Base-by-base conservation (phyloP, 257 asterid species). In the Galeopsis tetrahit region DNA sequence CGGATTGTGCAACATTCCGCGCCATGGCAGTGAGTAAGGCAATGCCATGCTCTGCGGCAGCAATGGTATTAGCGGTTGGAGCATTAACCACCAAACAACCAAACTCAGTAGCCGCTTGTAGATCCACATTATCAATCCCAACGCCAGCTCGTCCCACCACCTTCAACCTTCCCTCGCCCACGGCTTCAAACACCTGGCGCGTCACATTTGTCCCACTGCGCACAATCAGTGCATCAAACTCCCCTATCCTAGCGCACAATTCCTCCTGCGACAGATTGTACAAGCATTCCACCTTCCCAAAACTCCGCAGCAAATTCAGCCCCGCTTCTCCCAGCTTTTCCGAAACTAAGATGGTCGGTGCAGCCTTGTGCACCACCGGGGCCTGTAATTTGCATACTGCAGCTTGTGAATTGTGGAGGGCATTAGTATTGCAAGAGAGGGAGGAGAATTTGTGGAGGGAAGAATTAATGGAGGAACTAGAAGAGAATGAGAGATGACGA, bases 111-210 rank as follows among this genome's bases (percentile, higher is more conserved):
- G 98, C 98, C 14, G 97, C 96, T 78, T 85, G 91, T 70, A 87
- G 94, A 88, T 92, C 97, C 71, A 92, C 97, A 70, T 92, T 92
- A 43, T 92, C 98, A 40, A 92, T 90, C 31, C 98, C 98, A 7
- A 92, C 98, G 0, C 96, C 98, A 5, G 98, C 98, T 34, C 98
- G 82, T 0, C 97, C 96, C 1, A 92, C 98, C 14, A 92, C 97
- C 87, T 90, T 92, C 62, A 92, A 69, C 48, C 81, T 81, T 36
- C 98, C 96, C 32, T 83, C 76, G 4, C 93, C 90, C 28, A 21
- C 28, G 4, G 96, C 92, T 78, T 90, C 96, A 17, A 92, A 88
- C 44, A 92, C 87, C 79, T 79, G 84, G 7, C 97, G 84, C n/a
- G 90, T 92, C 28, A 92, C 98, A 81, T 90, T 90, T 2, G 98